phyloP scores from a whole-genome alignment of 2,329 filamentous ascomycete species.

The Penicillium sp. region DNA sequence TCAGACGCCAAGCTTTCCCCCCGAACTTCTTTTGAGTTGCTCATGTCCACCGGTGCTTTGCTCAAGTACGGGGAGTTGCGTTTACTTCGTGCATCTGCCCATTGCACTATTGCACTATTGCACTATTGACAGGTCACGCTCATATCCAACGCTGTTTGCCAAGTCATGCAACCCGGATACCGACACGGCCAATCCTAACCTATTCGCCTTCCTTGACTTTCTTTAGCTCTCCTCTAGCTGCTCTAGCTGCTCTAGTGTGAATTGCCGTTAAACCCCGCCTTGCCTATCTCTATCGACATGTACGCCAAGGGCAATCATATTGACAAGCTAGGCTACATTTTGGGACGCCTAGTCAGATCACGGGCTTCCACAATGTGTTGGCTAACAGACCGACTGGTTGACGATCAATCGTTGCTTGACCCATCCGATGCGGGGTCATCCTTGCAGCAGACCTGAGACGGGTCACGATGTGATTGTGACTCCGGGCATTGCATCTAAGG shows the following conservation, averaged over 20 bases:
- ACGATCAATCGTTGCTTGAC: slow-evolving; percentile 16
- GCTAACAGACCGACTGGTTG: slow-evolving; percentile 8
- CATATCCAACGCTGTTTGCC: slow-evolving; percentile 1
- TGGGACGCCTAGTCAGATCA: not conserved
- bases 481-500: not conserved
- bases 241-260: not conserved
- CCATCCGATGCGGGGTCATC: slow-evolving; percentile 26
- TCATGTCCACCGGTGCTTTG: not conserved
- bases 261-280: not conserved
- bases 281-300: no score
- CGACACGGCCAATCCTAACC: slow-evolving; percentile 9
- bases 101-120: not conserved
- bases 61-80: no score
- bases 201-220: not conserved
- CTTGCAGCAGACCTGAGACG: slow-evolving; percentile 17
- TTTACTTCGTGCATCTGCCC: not conserved
- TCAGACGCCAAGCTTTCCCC: slow-evolving; percentile 4
- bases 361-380: slow-evolving; percentile 4
- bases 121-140: slow-evolving; percentile 5
- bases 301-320: not conserved
- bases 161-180: slow-evolving; percentile 13
- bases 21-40: not conserved
- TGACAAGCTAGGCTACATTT: not conserved
- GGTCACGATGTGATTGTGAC: not conserved
- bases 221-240: not conserved